A percentile compares a stretch with the other conserved stretches of the same genome.
These are phyloP conservation scores for Aspergillus saccharolyticus DNA, from an alignment of 495 filamentous ascomycete species.

Conservation along the genomic window DNA sequence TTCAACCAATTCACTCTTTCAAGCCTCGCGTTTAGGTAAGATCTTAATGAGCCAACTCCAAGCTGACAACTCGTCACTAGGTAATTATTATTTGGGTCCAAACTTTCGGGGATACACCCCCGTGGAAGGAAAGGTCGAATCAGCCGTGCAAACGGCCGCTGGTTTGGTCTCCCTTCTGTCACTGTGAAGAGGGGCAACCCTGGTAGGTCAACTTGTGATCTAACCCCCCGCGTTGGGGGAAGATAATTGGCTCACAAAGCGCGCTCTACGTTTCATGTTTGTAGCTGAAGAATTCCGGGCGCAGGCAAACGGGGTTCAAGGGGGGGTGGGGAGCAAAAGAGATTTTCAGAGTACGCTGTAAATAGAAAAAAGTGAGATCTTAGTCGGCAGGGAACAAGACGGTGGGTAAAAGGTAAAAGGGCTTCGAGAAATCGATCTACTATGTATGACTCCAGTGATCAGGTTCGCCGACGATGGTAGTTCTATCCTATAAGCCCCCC, in stretches of 20 bases:
- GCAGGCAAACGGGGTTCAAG: not conserved
- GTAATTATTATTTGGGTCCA: not conserved
- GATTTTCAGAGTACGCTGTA: not conserved
- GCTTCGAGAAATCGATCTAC: not conserved
- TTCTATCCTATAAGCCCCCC: no score
- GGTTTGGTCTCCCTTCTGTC: not conserved
- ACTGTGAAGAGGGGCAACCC: no score
- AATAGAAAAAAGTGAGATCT: not conserved
- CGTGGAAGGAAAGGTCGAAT: not conserved
- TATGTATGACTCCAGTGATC: no score
- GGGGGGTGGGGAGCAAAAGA: no score
- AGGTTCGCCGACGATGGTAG: no score
- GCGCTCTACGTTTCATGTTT: conserved; percentile 16
- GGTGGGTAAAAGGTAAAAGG: not conserved
- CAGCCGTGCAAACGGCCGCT: not conserved
- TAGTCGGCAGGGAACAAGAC: no score
- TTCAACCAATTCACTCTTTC: no score
- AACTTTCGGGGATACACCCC: not conserved
- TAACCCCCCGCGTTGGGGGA: not conserved
- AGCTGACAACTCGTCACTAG: no score
- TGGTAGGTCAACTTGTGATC: conserved; percentile 2
- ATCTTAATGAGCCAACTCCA: no score
- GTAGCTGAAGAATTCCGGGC: conserved; percentile 12
- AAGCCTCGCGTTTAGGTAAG: no score
- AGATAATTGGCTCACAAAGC: conserved; percentile 16